Evolutionary conservation across 306 rosid species (phyloP), one percentile per base, ranked within the genome.

Genomic region (Prunus padus): DNA sequence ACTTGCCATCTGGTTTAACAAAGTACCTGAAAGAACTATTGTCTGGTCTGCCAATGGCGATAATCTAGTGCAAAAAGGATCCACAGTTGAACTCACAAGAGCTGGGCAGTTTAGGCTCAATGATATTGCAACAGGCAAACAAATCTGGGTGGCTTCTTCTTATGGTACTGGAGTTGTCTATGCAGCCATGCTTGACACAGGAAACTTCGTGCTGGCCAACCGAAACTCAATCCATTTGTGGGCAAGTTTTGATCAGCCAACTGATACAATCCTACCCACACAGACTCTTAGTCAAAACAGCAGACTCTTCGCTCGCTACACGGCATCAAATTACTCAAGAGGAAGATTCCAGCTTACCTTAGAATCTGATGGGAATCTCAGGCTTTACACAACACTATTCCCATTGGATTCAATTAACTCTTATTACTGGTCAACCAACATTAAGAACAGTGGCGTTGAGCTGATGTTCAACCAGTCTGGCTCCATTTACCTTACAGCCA

Each of bases 181-280:
- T 18, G 91, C 86, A 7, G 62, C 82, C 23, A 77, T 89, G 90
- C 93, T 84, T 23, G 91, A 92, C 71, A 73, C 18, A 1, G 93
- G 96, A 0, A 88, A 89, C 72, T 88, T 92, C 28, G 87, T 89
- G 46, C 40, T 89, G 63, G 79, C 67, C 4, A 44, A 61, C 55
- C 20, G 2, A 0, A 46, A 51, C 44, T 79, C 85, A 1, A 23
- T 5, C 2, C 0, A 10, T 71, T 28, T 84, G 30, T 92, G 96
- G 97, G 42, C 76, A 73, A 89, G 90, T 66, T 91, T 92, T 71
- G 25, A 79, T 3, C 2, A 57, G 20, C 95, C 95, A 25, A 85
- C 93, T 0, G 90, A 89, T 67, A 92, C 97, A 0, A 76, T 92
- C 67, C 79, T 89, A 62, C 97, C 95, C 0, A 30, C 69, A 23